Evolutionary conservation across 345 rosid genomes (phyloP).

Genomic region (Arabidopsis thaliana): TAIR10.1 NC_003070.9:8961501-8962000

Average conservation of each 20-base stretch:
- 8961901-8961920: conserved; percentile 20
- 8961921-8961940: background rate
- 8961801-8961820: background rate
- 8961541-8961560: background rate
- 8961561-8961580: background rate
- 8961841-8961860: conserved; percentile 17
- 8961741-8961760: background rate
- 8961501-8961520: background rate
- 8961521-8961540: background rate
- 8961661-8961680: background rate
- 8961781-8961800: conserved; percentile 5
- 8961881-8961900: conserved; percentile 23
- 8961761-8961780: background rate
- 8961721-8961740: background rate
- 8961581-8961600: background rate
- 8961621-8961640: background rate
- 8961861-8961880: background rate
- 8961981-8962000: background rate
- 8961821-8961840: background rate
- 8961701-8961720: background rate
- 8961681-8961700: background rate
- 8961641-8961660: background rate
- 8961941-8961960: background rate
- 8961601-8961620: too few species aligned
- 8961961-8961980: background rate